Percentiles rank a stretch among this genome's conserved stretches.
Evolutionary conservation across 345 rosid genomes (phyloP).

Genomic region (Rubroshorea leprosula): DNA sequence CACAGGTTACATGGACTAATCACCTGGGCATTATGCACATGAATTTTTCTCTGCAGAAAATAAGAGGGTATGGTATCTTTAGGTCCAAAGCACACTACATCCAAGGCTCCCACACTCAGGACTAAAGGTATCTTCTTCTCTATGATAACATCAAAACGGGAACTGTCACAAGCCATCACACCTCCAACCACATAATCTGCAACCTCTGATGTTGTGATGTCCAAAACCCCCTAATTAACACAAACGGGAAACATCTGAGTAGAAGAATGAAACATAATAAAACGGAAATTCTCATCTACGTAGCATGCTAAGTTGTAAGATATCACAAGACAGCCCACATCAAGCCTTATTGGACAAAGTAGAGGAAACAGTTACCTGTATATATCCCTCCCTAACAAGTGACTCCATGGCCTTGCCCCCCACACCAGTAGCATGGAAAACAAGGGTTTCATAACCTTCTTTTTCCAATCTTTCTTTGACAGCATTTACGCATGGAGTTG

Average conservation of each 20-base stretch:
- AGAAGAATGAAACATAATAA: too few relatives aligned
- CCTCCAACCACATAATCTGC: slow-evolving; percentile 92
- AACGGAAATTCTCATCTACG: too few relatives aligned
- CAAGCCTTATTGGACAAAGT: too few relatives aligned
- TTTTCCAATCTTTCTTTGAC: slow-evolving; percentile 54
- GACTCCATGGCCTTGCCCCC: slow-evolving; percentile 96
- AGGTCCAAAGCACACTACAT: slow-evolving; percentile 87
- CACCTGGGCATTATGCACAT: slow-evolving; percentile 81
- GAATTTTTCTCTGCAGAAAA: slow-evolving; percentile 61
- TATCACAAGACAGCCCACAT: too few relatives aligned
- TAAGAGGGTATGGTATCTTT: slow-evolving; percentile 63
- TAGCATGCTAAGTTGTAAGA: too few relatives aligned
- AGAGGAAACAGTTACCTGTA: slow-evolving; percentile 68
- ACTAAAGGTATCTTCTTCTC: slow-evolving; percentile 82
- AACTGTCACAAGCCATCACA: slow-evolving; percentile 84
- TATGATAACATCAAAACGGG: slow-evolving; percentile 66
- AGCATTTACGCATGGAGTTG: slow-evolving; percentile 73
- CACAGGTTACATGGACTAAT: slow-evolving; percentile 1
- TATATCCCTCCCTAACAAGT: slow-evolving; percentile 68
- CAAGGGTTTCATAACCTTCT: slow-evolving; percentile 70
- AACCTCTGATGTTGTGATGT: slow-evolving; percentile 85
- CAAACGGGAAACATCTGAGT: too few relatives aligned
- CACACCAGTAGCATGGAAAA: slow-evolving; percentile 92
- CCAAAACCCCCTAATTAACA: slow-evolving; percentile 64
- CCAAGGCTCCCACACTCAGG: slow-evolving; percentile 85